These are phyloP conservation scores for Penicillium nucicola DNA, from an alignment of 495 filamentous ascomycete species.

Conservation along the genomic window DNA sequence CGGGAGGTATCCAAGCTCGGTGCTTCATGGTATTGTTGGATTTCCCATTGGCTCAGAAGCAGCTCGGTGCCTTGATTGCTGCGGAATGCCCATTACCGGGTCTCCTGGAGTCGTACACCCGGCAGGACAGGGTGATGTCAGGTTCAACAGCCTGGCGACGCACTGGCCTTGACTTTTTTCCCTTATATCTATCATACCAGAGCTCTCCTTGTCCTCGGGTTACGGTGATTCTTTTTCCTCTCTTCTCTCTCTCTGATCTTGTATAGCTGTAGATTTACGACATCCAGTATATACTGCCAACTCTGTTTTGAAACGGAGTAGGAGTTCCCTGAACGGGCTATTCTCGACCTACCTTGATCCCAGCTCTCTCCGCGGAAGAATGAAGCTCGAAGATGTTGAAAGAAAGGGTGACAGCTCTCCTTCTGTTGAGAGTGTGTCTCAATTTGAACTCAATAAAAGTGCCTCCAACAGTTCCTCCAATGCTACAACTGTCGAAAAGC, in stretches of 20 bases:
- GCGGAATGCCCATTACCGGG: constrained; percentile 21
- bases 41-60: constrained; percentile 9
- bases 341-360: too few species aligned
- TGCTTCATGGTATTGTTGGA: not conserved
- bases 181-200: constrained; percentile 26
- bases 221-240: not conserved
- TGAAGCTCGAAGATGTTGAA: constrained; percentile 21
- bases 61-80: constrained; percentile 19
- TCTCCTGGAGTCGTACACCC: constrained; percentile 16
- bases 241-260: not conserved
- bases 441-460: constrained; percentile 18
- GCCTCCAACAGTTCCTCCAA: constrained; percentile 16
- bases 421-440: constrained; percentile 13
- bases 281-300: constrained; percentile 1
- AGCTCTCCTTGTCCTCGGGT: not conserved
- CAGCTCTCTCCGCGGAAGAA: not conserved
- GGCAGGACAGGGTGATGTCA: constrained; percentile 26
- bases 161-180: not conserved
- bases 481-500: constrained; percentile 8
- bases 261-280: not conserved
- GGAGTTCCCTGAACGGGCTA: not conserved
- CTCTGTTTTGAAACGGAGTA: not conserved
- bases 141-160: constrained; percentile 6
- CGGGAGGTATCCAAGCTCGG: not conserved
- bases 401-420: constrained; percentile 20